Conservation (phyloP, 2,329 filamentous ascomycete genomes). For the Gyromitra esculenta region DNA sequence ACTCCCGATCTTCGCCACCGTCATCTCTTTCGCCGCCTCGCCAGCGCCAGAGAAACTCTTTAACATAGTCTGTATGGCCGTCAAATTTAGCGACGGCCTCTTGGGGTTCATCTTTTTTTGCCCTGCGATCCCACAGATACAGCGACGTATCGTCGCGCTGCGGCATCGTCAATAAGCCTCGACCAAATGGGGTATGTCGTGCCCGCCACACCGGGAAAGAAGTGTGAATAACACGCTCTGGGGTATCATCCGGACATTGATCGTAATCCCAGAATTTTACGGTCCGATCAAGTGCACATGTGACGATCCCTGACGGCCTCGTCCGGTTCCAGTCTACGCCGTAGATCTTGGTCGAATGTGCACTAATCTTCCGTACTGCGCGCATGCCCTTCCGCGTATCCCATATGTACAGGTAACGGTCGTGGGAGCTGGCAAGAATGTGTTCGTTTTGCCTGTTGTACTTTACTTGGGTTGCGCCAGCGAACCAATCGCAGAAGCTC, state of each 20-base stretch:
- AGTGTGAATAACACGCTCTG: conserved; percentile 81
- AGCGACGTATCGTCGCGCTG: conserved; percentile 86
- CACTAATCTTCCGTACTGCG: conserved; percentile 83
- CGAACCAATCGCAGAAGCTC: conserved; percentile 91
- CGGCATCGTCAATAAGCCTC: conserved; percentile 87
- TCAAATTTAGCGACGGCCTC: conserved; percentile 70
- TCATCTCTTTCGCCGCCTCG: conserved; percentile 73
- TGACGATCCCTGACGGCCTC: conserved; percentile 75
- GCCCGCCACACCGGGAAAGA: conserved; percentile 91
- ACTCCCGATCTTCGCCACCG: conserved; percentile 84
- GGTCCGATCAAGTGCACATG: conserved; percentile 88
- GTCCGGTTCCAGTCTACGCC: conserved; percentile 93
- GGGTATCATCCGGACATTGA: conserved; percentile 68
- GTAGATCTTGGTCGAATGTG: conserved; percentile 92
- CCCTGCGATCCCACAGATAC: conserved; percentile 78
- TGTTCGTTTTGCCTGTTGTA: conserved; percentile 90
- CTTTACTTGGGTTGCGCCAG: conserved; percentile 93
- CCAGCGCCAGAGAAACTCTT: conserved; percentile 89
- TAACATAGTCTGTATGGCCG: conserved; percentile 76
- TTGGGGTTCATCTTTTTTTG: conserved; percentile 62
- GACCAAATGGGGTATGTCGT: conserved; percentile 88
- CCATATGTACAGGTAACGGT: conserved; percentile 88
- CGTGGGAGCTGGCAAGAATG: conserved; percentile 88
- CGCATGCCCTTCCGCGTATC: conserved; percentile 81
- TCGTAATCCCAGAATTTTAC: conserved; percentile 93